Base-by-base conservation (phyloP, 495 filamentous ascomycete genomes). In the Penicillium daleae region DNA sequence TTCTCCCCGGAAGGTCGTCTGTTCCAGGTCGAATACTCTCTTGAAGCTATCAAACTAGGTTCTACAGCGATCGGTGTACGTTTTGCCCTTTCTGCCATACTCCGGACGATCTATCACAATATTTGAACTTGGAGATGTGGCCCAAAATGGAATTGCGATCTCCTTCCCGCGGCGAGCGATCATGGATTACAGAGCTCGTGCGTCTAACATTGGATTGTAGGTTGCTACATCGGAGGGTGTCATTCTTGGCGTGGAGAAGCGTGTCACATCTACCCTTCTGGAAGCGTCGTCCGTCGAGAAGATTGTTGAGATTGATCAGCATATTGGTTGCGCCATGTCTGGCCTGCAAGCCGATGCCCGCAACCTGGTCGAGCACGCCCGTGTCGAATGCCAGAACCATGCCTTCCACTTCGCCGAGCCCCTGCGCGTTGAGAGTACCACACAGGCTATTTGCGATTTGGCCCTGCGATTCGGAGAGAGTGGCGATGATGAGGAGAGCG, bases 11-110 rank as follows among this genome's bases (percentile, higher is more conserved):
- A 99, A 86, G 95, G 95, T 70, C 95, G 95, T 82, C 90, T 99
- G 77, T 99, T 99, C 87, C 95, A 99, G 85, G 95, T 99, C 81
- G 95, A 99, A 90, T 99, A 99, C 87, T 98, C 96, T 60, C 90
- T 99, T 65, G 95, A 99, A 87, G 95, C 95, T 77, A 99, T 99
- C 86, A 99, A 99, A 80, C 92, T 98, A 69, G 95, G 95, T 71
- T 95, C 91, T 59, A 99, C 95, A 62, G 95, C 95, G 69, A 99
- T 99, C 82, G 95, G 95, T 71, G 92, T 91, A 88, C 59, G 80
- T 78, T 48, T 63, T 60, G 35, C 65, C 39, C 59, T 60, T 29
- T 24, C 26, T 48, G 46, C 50, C 29, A 48, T 61, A 26, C 57
- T 39, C 19, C 53, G 55, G 31, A 53, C 10, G 48, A 9, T 65